These are phyloP conservation scores for Phytophthora pinifolia DNA, from an alignment of 352 stramenopile species.

Conservation along the genomic window DNA sequence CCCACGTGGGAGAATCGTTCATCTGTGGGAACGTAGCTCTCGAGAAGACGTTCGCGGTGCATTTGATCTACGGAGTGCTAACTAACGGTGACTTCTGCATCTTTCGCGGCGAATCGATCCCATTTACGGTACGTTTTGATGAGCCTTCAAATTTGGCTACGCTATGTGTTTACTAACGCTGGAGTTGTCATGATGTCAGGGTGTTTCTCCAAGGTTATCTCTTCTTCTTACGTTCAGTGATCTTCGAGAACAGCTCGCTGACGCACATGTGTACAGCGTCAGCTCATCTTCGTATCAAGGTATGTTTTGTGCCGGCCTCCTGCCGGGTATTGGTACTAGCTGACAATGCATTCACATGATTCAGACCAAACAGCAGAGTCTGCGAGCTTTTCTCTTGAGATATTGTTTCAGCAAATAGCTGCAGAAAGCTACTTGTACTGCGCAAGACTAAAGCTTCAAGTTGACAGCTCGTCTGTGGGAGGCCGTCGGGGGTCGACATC, in stretches of 20 bases:
- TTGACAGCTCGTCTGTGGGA: slow-evolving; percentile 30
- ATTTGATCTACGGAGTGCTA: slow-evolving; percentile 67
- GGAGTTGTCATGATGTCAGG: slow-evolving; percentile 31
- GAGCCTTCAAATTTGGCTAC: not conserved
- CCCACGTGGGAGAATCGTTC: slow-evolving; percentile 59
- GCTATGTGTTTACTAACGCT: not conserved
- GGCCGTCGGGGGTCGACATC: slow-evolving; percentile 23
- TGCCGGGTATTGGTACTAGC: not conserved
- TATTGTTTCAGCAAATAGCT: slow-evolving; percentile 53
- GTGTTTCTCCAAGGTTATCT: slow-evolving; percentile 54
- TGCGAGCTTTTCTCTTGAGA: slow-evolving; percentile 55
- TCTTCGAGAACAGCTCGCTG: slow-evolving; percentile 47
- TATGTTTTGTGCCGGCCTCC: slow-evolving; percentile 12
- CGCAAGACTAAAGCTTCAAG: slow-evolving; percentile 61
- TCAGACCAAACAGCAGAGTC: slow-evolving; percentile 58
- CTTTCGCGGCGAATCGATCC: slow-evolving; percentile 65
- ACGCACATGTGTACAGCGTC: slow-evolving; percentile 57
- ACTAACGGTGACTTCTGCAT: slow-evolving; percentile 74
- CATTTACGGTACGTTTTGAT: slow-evolving; percentile 58
- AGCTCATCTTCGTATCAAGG: slow-evolving; percentile 71
- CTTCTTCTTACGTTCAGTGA: slow-evolving; percentile 51
- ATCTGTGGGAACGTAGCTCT: slow-evolving; percentile 61
- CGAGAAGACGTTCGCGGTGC: slow-evolving; percentile 61
- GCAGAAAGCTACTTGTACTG: slow-evolving; percentile 50
- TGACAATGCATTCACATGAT: not conserved